Evolutionary conservation across 352 stramenopile genomes (phyloP).

Genomic region (Phytopythium sindhum): DNA sequence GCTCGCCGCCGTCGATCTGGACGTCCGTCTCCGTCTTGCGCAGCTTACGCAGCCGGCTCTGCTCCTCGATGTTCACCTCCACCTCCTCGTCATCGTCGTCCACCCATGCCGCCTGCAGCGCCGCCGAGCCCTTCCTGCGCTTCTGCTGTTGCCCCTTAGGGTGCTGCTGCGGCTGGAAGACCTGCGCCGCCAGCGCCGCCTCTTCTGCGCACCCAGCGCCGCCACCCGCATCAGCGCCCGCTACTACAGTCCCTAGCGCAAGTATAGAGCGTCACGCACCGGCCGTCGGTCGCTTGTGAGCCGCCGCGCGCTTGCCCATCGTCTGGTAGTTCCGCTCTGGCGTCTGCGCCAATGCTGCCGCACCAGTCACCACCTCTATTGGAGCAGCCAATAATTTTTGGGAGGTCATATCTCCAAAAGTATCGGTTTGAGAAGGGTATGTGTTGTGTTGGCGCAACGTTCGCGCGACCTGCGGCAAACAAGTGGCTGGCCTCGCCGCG

Average conservation of each 20-base stretch:
- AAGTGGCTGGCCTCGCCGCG: neutral
- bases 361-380: neutral
- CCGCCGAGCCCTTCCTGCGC: conserved; percentile 12
- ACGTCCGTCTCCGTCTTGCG: conserved; percentile 74
- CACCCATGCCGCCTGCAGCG: conserved; percentile 69
- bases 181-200: conserved; percentile 44
- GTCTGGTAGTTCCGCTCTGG: neutral
- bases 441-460: neutral
- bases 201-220: conserved; percentile 24
- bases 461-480: neutral
- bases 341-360: conserved; percentile 1
- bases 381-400: neutral
- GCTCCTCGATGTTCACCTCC: conserved; percentile 63
- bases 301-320: conserved; percentile 50
- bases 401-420: neutral
- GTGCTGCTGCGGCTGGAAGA: conserved; percentile 43
- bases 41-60: conserved; percentile 77
- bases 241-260: neutral
- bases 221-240: neutral
- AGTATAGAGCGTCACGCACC: conserved; percentile 8
- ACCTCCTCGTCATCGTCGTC: conserved; percentile 85
- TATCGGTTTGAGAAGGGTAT: neutral
- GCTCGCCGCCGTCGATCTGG: conserved; percentile 62
- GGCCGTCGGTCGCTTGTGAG: conserved; percentile 15
- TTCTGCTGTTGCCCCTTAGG: conserved; percentile 22